Evolutionary conservation across 805 yeast species (phyloP).

Genomic region (Zygotorulaspora danielsina): DNA sequence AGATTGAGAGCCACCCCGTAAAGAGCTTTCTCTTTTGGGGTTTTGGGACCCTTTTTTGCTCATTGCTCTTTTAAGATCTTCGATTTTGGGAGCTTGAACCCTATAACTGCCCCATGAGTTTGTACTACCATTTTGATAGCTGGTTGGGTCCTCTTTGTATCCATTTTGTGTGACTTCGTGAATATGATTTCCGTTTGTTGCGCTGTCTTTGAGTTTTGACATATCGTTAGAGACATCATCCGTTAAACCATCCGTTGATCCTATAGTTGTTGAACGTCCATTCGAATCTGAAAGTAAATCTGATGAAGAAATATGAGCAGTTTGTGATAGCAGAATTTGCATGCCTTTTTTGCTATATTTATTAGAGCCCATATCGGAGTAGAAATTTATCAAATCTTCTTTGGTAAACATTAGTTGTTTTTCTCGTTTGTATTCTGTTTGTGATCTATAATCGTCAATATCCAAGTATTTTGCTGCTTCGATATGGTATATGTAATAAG

Average conservation of each 20-base stretch:
- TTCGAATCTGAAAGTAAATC: slow-evolving; percentile 24
- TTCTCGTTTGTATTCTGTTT: slow-evolving; percentile 21
- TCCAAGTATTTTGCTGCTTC: slow-evolving; percentile 30
- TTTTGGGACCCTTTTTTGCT: slow-evolving; percentile 10
- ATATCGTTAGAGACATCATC: slow-evolving; percentile 7
- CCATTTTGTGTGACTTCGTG: slow-evolving; percentile 2
- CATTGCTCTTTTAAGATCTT: slow-evolving; percentile 29
- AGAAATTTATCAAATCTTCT: slow-evolving; percentile 32
- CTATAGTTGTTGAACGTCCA: slow-evolving; percentile 7
- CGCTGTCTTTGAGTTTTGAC: slow-evolving; percentile 3
- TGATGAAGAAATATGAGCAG: slow-evolving; percentile 21
- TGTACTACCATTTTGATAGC: slow-evolving; percentile 16
- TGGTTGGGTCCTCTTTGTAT: slow-evolving; percentile 2
- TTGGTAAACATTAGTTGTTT: slow-evolving; percentile 20
- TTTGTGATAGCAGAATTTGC: slow-evolving; percentile 25
- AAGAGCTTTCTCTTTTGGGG: slow-evolving; percentile 7
- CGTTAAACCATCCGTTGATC: slow-evolving; percentile 1
- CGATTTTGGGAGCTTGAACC: slow-evolving; percentile 26
- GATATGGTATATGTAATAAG: slow-evolving; percentile 31
- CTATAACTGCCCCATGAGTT: slow-evolving; percentile 23
- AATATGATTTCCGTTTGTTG: slow-evolving; percentile 3
- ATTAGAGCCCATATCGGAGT: slow-evolving; percentile 31
- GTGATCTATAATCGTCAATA: slow-evolving; percentile 27
- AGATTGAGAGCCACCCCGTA: slow-evolving; percentile 35
- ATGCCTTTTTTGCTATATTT: slow-evolving; percentile 31